Percentiles rank a stretch among this genome's conserved stretches.
These are phyloP conservation scores for Alternaria panax DNA, from an alignment of 2,329 filamentous ascomycete species.

Conservation along the genomic window DNA sequence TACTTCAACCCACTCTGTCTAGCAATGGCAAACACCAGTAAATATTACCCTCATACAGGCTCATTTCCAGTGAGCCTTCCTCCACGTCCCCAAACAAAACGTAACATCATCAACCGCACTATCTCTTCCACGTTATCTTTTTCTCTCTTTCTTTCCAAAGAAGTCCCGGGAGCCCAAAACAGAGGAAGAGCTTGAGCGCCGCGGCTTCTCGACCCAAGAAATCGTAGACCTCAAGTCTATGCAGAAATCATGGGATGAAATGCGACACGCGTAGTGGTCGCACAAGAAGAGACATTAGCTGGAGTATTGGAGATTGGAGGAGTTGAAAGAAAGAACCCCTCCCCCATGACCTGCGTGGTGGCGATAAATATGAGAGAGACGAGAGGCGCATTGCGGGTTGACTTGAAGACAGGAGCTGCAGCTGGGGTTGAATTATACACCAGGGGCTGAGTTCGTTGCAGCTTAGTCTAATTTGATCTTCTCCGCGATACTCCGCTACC, in stretches of 20 bases:
- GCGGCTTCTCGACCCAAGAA: not conserved
- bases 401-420: not conserved
- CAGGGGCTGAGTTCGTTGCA: not conserved
- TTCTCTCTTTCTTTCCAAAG: not conserved
- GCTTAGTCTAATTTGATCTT: not conserved
- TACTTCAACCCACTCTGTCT: not conserved
- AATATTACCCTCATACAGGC: not conserved
- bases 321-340: not conserved
- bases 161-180: not conserved
- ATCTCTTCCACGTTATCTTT: not conserved
- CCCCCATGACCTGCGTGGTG: no score
- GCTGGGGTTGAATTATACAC: not conserved
- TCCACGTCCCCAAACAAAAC: not conserved
- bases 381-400: not conserved
- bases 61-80: not conserved
- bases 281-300: not conserved
- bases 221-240: not conserved
- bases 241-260: not conserved
- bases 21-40: not conserved
- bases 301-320: not conserved
- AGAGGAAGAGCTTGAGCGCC: not conserved
- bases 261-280: not conserved
- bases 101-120: not conserved
- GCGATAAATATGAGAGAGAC: not conserved
- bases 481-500: not conserved